Evolutionary conservation across 2,329 filamentous ascomycete genomes (phyloP), one percentile per base, ranked within the genome.

Genomic region (Hymenoscyphus salicellus): DNA sequence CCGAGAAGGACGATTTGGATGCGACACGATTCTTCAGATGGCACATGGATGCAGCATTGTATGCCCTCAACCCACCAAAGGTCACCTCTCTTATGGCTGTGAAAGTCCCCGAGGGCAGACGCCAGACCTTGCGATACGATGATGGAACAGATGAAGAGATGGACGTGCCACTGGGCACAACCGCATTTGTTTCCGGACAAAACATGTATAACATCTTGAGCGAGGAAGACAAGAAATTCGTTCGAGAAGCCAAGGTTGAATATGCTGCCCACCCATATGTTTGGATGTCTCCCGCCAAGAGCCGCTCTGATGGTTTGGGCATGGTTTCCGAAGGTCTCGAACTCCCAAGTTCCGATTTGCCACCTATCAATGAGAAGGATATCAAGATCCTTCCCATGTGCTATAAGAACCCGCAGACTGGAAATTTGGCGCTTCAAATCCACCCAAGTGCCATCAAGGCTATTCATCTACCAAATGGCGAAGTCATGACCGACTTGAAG

Each of bases 181-280:
- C 90, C 0, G 90, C 89, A 1, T 93, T 93, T 69, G 88, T 86
- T 2, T 89, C 84, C 26, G 88, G 89, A 1, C 88, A 90, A 74
- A 81, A 82, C 43, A 91, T 90, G 86, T 92, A 87, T 76, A 84
- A 90, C 58, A 74, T 83, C 14, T 81, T 94, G 10, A 87, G 84
- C 16, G 80, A 84, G 0, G 82, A 83, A 55, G 89, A 92, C 72
- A 84, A 91, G 75, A 81, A 83, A 55, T 90, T 93, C 70, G 89
- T 82, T 1, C 83, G 86, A 60, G 84, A 81, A 5, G 89, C 88
- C 23, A 85, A 81, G 64, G 83, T 92, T 56, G 89, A 93, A 77
- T 93, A 93, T 73, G 89, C 90, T 0, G 83, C 90, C 2, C 90
- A 93, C 71, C 90, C 90, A 5, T 93, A 93, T 76, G 86, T 93